Evolutionary conservation across 371 early-diverging fungal species (phyloP), one percentile per base, ranked within the genome.

Genomic region (Mortierella sp.): DNA sequence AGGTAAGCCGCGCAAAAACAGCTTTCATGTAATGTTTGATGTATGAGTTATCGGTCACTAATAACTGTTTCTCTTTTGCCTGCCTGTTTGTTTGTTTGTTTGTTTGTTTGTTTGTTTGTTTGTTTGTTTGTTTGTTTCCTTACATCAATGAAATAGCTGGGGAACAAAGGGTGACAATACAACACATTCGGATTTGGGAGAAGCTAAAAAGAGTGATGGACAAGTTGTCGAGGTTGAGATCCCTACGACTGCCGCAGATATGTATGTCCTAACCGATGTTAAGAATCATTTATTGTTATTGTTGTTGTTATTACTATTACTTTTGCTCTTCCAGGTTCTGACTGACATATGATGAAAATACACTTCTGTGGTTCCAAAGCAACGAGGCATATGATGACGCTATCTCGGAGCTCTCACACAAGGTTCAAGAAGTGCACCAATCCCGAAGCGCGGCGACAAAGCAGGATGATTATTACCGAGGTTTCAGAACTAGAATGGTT

Each of bases 101-200:
- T 10, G 28, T 28, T 28, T 28, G 28, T 28, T 28, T 28, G 28
- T 21, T 60, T 24, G 11, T 59, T 28, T 2, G 28, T 28, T 28
- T 28, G 28, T 28, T 28, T 28, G 28, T 21, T 60, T 24, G 11
- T 59, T 41, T 41, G 41, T 24, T 61, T 10, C 13, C 28, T 47
- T 57, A 22, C 9, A 61, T 15, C 52, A 16, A 58, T 58, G 9
- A 22, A 16, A 52, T 92, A 86, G 95, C 40, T 97, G 97, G 97
- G 97, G 97, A n/a, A 97, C 97, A 11, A 96, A 96, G 83, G 97
- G 97, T 61, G 96, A 92, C 72, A 93, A 90, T 59, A 58, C 76
- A 0, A 68, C 85, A 0, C 73, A 85, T 16, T 85, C 84, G 73
- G 80, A 84, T 53, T 53, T 72, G 53, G 74, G 79, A 48, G 73